Evolutionary conservation across 306 rosid species (phyloP), one percentile per base, ranked within the genome.

Genomic region (Cucurbita ficifolia): DNA sequence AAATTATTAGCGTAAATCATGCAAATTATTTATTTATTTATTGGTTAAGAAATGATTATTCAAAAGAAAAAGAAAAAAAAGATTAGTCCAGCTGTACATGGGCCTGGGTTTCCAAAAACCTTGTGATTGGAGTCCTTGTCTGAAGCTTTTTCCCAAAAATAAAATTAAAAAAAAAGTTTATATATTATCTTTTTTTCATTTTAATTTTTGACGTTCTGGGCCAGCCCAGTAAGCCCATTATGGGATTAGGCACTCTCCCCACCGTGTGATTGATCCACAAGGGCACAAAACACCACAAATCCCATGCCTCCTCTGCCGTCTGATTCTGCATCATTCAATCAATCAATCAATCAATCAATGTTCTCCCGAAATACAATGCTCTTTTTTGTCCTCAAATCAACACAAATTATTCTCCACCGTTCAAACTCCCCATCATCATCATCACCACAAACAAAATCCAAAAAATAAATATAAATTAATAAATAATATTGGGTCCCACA

Each of bases 351-450:
- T 29, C 58, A 77, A 50, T 43, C 74, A 51, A 45, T 17, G 43
- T 58, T 69, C 67, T 35, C 77, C 52, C 80, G 72, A 73, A 78
- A 53, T 54, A 78, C 59, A 68, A 70, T 79, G 78, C 6, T 43
- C 12, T 4, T 9, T 35, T 51, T 29, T 80, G 78, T 69, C 87
- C 72, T 77, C 55, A 42, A 5, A 6, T 65, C 6, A 65, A 65
- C 38, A 65, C 53, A 65, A 40, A 65, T 18, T 18, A 19, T 6
- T 42, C 56, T 76, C 77, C 75, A 79, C 75, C 84, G 73, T 81
- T 81, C 86, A 86, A 84, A 86, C 55, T 71, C 76, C 48, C 53
- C 42, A 39, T 39, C 76, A 81, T 75, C 79, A 70, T 79, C 22
- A 48, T 42, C 72, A 52, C 6, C 79, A 54, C 69, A 49, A 3